These are phyloP conservation scores for Closterium sp. DNA, from an alignment of 139 green algal species.

Conservation along the genomic window DNA sequence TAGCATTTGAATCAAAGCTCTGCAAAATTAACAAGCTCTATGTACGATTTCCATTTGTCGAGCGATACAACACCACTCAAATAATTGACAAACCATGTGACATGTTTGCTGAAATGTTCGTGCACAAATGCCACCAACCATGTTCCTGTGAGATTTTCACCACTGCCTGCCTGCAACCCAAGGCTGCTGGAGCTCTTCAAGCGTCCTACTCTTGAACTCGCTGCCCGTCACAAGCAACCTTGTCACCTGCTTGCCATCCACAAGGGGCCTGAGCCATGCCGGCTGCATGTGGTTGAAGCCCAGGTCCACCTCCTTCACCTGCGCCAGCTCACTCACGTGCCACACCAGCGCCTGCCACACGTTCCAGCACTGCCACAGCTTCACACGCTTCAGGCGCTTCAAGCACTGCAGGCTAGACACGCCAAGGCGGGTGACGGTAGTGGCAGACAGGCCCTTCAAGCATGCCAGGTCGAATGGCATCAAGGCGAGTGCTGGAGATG, in stretches of 20 bases:
- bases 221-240: not conserved
- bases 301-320: not conserved
- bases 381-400: not conserved
- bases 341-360: not conserved
- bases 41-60: too few relatives aligned
- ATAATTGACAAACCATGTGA: too few relatives aligned
- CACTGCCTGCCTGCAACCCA: too few relatives aligned
- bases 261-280: not conserved
- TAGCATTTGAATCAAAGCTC: too few relatives aligned
- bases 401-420: not conserved
- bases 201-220: too few relatives aligned
- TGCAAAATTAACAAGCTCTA: too few relatives aligned
- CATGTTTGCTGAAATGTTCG: too few relatives aligned
- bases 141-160: too few relatives aligned
- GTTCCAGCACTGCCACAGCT: not conserved
- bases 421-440: not conserved
- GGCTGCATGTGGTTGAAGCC: not conserved
- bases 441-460: not conserved
- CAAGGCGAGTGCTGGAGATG: not conserved
- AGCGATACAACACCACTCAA: too few relatives aligned
- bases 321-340: not conserved
- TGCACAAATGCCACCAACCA: too few relatives aligned
- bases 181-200: too few relatives aligned
- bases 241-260: not conserved
- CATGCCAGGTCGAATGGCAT: not conserved